Evolutionary conservation across 2,329 filamentous ascomycete genomes (phyloP).

Genomic region (Fragosphaeria purpurea): DNA sequence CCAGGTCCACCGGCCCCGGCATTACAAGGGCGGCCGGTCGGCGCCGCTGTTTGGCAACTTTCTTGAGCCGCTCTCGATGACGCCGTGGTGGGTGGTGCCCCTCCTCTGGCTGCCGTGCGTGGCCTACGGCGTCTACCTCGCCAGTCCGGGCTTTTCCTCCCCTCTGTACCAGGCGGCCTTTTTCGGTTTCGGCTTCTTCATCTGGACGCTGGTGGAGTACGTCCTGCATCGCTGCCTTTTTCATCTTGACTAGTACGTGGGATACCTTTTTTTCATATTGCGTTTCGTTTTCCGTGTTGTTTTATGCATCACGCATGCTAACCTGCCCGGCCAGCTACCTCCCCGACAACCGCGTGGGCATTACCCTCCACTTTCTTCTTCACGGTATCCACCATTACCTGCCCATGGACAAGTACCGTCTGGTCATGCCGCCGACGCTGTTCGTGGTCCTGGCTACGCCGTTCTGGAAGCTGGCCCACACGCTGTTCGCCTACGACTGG

Average conservation of each 20-base stretch:
- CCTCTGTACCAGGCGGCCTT: slow-evolving; percentile 42
- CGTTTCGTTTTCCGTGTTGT: too few species aligned
- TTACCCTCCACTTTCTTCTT: slow-evolving; percentile 85
- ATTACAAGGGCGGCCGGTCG: slow-evolving; percentile 88
- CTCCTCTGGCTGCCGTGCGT: slow-evolving; percentile 75
- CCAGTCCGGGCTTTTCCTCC: slow-evolving; percentile 49
- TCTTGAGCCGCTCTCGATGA: slow-evolving; percentile 92
- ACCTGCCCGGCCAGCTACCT: slow-evolving; percentile 51
- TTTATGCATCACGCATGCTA: too few species aligned
- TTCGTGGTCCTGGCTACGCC: slow-evolving; percentile 76
- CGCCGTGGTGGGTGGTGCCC: slow-evolving; percentile 87
- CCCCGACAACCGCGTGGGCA: slow-evolving; percentile 78
- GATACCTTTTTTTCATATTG: background rate
- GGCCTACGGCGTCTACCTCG: slow-evolving; percentile 58
- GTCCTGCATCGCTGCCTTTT: slow-evolving; percentile 81
- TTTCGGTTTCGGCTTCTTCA: slow-evolving; percentile 58
- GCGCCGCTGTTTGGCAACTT: slow-evolving; percentile 97
- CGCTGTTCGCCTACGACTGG: slow-evolving; percentile 78
- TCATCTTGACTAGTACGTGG: slow-evolving; percentile 83
- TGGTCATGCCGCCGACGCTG: slow-evolving; percentile 92
- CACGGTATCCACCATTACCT: slow-evolving; percentile 97
- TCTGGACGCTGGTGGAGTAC: slow-evolving; percentile 93
- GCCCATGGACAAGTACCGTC: slow-evolving; percentile 95
- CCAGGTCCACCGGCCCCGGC: slow-evolving; percentile 88
- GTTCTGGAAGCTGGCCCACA: slow-evolving; percentile 86